These are phyloP conservation scores for Tetrahymena thermophila DNA, from an alignment of 73 alveolate species.

Conservation along the genomic window DNA sequence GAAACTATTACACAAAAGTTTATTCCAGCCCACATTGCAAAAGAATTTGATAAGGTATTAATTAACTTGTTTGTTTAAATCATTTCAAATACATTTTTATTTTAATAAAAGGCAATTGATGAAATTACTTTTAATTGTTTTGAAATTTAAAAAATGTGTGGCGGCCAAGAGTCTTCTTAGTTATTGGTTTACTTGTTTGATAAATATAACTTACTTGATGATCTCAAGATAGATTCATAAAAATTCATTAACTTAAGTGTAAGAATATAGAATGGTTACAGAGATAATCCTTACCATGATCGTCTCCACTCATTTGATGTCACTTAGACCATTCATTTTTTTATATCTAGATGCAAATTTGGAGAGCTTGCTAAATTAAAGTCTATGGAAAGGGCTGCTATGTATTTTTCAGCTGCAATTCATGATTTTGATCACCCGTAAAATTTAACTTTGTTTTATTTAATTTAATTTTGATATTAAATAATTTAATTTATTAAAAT, in stretches of 20 bases:
- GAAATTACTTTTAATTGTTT: neutral
- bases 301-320: constrained; percentile 66
- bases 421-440: constrained; percentile 71
- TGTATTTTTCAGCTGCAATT: constrained; percentile 55
- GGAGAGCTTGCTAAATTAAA: constrained; percentile 47
- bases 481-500: too few species aligned
- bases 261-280: neutral
- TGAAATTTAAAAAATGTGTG: neutral
- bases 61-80: neutral
- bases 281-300: constrained; percentile 54
- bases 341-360: constrained; percentile 55
- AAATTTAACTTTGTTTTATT: too few species aligned
- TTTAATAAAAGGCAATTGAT: neutral
- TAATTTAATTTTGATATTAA: too few species aligned
- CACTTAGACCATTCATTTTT: constrained; percentile 60
- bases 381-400: constrained; percentile 50
- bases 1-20: neutral
- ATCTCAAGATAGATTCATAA: neutral
- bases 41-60: neutral
- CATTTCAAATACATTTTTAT: neutral
- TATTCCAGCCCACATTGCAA: neutral
- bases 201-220: neutral
- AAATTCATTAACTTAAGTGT: neutral
- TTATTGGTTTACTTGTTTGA: neutral
- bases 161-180: neutral